phyloP scores from a whole-genome alignment of 2,329 filamentous ascomycete species.

The Aspergillus sp. region DNA sequence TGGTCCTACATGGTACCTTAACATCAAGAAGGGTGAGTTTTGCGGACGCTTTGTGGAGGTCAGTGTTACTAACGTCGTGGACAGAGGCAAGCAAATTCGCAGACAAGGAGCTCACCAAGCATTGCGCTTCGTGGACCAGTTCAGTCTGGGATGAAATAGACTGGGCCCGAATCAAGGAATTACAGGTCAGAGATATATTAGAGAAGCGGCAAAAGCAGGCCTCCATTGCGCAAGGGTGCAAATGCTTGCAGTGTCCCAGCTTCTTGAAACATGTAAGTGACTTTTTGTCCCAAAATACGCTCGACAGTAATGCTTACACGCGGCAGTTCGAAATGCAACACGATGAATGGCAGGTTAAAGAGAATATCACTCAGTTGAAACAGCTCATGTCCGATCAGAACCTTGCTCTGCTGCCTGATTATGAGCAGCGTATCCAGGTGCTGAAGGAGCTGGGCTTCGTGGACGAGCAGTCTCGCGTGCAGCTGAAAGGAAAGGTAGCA shows the following conservation, averaged over 20 bases:
- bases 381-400: constrained; percentile 95
- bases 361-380: constrained; percentile 85
- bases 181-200: constrained; percentile 77
- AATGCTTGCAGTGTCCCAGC: constrained; percentile 69
- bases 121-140: constrained; percentile 74
- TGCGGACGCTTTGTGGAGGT: neutral
- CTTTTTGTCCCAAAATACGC: neutral
- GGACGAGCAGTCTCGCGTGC: constrained; percentile 81
- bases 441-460: constrained; percentile 91
- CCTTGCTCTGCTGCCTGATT: constrained; percentile 90
- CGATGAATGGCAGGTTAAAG: constrained; percentile 93
- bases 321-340: constrained; percentile 88
- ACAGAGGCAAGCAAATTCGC: constrained; percentile 59
- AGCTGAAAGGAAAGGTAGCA: constrained; percentile 96
- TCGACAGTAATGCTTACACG: constrained; percentile 24
- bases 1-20: constrained; percentile 50
- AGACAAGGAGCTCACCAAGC: constrained; percentile 66
- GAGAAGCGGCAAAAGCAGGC: constrained; percentile 69
- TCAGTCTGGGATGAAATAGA: constrained; percentile 82
- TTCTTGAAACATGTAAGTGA: constrained; percentile 83
- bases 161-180: constrained; percentile 76
- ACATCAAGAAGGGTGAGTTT: constrained; percentile 51
- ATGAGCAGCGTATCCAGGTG: constrained; percentile 90
- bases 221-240: constrained; percentile 62
- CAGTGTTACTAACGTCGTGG: constrained; percentile 26